Evolutionary conservation across 2,329 filamentous ascomycete species (phyloP).

Genomic region (Fusarium tupiense): DNA sequence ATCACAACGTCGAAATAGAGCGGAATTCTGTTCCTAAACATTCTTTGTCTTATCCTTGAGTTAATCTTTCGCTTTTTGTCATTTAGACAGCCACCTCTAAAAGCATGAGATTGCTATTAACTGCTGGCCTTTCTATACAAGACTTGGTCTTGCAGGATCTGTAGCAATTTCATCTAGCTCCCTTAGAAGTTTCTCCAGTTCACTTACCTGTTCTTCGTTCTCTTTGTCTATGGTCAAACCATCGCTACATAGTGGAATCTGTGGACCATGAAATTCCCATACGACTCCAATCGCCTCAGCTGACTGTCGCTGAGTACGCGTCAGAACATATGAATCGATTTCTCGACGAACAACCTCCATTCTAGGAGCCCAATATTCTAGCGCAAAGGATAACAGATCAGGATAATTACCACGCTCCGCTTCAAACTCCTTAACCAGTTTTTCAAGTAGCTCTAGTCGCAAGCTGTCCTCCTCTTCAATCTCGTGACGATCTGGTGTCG

Average conservation of each 20-base stretch:
- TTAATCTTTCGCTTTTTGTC: accelerated
- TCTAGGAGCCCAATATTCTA: background rate
- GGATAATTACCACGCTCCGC: background rate
- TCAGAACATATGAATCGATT: background rate
- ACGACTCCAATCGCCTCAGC: background rate
- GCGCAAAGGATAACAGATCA: background rate
- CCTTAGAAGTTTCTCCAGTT: accelerated
- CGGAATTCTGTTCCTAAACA: too few species aligned
- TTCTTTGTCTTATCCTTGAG: too few species aligned
- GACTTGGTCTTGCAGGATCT: background rate
- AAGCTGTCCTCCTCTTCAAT: background rate
- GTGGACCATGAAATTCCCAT: background rate
- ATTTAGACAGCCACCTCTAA: background rate
- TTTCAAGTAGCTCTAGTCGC: background rate
- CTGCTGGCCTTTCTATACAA: background rate
- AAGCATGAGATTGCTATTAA: too few species aligned
- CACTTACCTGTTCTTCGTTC: background rate
- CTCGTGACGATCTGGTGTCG: accelerated
- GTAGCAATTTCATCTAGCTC: background rate
- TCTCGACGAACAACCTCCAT: accelerated
- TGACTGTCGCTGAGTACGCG: background rate
- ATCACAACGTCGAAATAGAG: too few species aligned
- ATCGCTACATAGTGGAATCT: accelerated
- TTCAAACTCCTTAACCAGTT: accelerated
- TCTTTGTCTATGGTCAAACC: accelerated